Base-by-base conservation (phyloP, 371 early-diverging fungal genomes). In the Sporodiniella umbellata region DNA sequence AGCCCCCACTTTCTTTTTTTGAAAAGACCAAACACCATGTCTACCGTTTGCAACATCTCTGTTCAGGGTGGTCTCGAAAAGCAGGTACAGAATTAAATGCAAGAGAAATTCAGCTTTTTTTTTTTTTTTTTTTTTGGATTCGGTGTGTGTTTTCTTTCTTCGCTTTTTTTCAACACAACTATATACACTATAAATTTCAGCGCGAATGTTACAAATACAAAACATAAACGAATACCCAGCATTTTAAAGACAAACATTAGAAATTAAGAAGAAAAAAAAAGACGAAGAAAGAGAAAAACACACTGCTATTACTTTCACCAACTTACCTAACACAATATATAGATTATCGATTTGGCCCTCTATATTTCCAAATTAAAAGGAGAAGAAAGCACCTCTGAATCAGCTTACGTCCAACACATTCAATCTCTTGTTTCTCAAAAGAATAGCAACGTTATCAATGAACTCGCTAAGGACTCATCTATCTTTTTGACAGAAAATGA, bases 391-490 rank as follows among this genome's bases (percentile, higher is more conserved):
- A 74, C 74, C 26, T 61, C 66, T 19, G 61, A 75, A 51, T 70
- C 79, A 53, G 62, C 79, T 39, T 77, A 77, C 33, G 74, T 77
- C 23, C 67, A 75, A 45, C 73, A 79, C 47, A 60, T 77, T 25
- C 65, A 63, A 31, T 43, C 78, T 33, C 64, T 87, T 23, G 53
- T 81, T n/a, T 76, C 77, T 45, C 76, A 82, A 39, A 85, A 89
- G 60, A 71, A 77, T 51, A 60, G 70, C 42, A 77, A 80, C 26
- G 79, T 85, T 22, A 72, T 74, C 47, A 59, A 74, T 26, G 55
- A 75, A 47, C 81, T 87, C 46, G 80, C 80, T 15, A 70, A 75
- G 48, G 84, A 85, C 57, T 75, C 79, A 58, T 69, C 71, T 25
- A 48, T 80, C 22, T 70, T 89, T 37, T 62, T 89, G 62, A 71